Evolutionary conservation across 164 flowering plant species (phyloP).

Genomic region (Aristolochia californica): DNA sequence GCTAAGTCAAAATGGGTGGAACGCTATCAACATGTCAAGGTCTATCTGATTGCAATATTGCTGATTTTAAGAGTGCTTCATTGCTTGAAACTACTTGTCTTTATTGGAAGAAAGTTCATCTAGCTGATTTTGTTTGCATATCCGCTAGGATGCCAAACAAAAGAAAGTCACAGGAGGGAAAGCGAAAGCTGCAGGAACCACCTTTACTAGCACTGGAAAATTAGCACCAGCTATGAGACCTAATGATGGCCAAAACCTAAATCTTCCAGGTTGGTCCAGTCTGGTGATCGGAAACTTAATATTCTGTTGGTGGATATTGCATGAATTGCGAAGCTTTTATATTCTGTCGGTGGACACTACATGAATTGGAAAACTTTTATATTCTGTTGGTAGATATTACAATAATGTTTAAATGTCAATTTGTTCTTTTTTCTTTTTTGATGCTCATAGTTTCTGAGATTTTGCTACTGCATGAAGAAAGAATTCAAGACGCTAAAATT

Average conservation of each 20-base stretch:
- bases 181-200: constrained; percentile 18
- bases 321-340: too few species aligned
- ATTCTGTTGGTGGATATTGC: neutral
- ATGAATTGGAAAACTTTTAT: neutral
- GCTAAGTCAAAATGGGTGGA: constrained; percentile 75
- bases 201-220: constrained; percentile 18
- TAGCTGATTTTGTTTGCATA: constrained; percentile 2
- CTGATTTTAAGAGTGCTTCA: neutral
- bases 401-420: neutral
- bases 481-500: neutral
- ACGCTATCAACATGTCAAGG: constrained; percentile 53
- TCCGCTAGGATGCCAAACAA: constrained; percentile 30
- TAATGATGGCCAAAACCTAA: constrained; percentile 28
- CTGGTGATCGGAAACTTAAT: neutral
- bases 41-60: constrained; percentile 9
- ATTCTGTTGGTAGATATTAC: neutral
- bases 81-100: neutral
- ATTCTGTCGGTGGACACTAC: too few species aligned
- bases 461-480: neutral
- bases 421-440: neutral
- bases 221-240: constrained; percentile 28
- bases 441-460: neutral
- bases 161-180: constrained; percentile 22
- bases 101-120: neutral
- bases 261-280: constrained; percentile 36